Conservation (phyloP, 2,329 filamentous ascomycete genomes). For the Cladophialophora immunda region DNA sequence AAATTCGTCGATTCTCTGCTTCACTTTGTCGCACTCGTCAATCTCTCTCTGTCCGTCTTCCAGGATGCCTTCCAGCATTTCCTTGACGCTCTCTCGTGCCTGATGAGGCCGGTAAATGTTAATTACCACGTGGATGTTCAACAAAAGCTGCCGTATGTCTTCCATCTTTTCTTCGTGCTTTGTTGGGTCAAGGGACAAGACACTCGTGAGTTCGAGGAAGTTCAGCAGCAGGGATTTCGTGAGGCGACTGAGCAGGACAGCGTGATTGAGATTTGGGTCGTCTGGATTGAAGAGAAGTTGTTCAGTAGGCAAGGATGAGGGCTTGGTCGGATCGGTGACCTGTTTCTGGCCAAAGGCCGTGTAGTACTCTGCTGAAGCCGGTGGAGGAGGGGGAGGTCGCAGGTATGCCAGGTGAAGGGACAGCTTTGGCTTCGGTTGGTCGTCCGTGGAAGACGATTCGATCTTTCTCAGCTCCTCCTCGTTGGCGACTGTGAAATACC, state of each 20-base stretch:
- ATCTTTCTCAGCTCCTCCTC: slow-evolving; percentile 65
- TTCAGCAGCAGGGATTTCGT: slow-evolving; percentile 83
- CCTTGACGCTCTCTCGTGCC: slow-evolving; percentile 84
- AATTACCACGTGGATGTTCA: slow-evolving; percentile 91
- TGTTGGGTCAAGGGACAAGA: slow-evolving; percentile 70
- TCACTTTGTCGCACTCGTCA: slow-evolving; percentile 75
- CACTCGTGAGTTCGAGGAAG: slow-evolving; percentile 83
- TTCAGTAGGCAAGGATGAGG: slow-evolving; percentile 55
- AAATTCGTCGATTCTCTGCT: slow-evolving; percentile 69
- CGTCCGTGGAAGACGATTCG: slow-evolving; percentile 47
- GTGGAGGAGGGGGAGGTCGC: slow-evolving; percentile 80
- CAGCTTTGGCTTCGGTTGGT: slow-evolving; percentile 55
- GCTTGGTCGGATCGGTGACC: slow-evolving; percentile 56
- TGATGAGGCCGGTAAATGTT: slow-evolving; percentile 96
- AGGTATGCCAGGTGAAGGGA: slow-evolving; percentile 78
- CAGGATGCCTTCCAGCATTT: slow-evolving; percentile 86
- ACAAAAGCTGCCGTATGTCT: slow-evolving; percentile 81
- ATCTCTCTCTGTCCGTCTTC: slow-evolving; percentile 78
- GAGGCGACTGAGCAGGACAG: slow-evolving; percentile 74
- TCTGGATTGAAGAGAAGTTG: slow-evolving; percentile 69
- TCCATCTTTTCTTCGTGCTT: slow-evolving; percentile 67
- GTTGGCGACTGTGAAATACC: slow-evolving; percentile 82
- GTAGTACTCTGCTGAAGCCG: slow-evolving; percentile 68
- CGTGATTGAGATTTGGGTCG: slow-evolving; percentile 52
- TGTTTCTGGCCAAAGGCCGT: slow-evolving; percentile 81